These are phyloP conservation scores for Liriodendron chinense DNA, from an alignment of 164 flowering plant genomes.

Conservation along the genomic window DNA sequence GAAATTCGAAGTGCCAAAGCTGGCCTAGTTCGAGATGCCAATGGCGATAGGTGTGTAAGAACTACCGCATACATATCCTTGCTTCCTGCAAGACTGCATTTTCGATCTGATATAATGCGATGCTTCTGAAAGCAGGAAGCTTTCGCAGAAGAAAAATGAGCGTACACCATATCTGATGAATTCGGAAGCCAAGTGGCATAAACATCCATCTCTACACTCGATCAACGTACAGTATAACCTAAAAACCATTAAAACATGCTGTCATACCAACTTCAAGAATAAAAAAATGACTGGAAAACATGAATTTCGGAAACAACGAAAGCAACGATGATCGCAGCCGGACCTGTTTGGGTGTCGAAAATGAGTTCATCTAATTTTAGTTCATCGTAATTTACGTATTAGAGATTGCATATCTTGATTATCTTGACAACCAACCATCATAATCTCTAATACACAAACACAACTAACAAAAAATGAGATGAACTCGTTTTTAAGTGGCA, in stretches of 20 bases:
- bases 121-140: not conserved
- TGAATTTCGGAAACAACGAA: too few species aligned
- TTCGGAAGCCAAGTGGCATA: not conserved
- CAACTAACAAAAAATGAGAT: too few species aligned
- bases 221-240: not conserved
- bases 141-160: not conserved
- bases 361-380: too few species aligned
- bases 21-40: not conserved
- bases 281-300: too few species aligned
- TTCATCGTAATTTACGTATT: too few species aligned
- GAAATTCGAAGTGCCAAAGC: slow-evolving; percentile 6
- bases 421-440: not conserved
- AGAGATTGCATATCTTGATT: too few species aligned
- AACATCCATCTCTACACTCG: slow-evolving; percentile 4
- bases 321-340: too few species aligned
- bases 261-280: too few species aligned
- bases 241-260: not conserved
- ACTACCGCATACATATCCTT: not conserved
- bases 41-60: slow-evolving; percentile 2
- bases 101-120: not conserved
- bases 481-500: too few species aligned
- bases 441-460: not conserved
- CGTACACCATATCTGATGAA: not conserved
- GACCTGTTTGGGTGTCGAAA: too few species aligned
- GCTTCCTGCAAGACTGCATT: not conserved